Percentiles rank a stretch among this genome's conserved stretches.
Conservation (phyloP, 2,329 filamentous ascomycete species). For the Penicillium italicum region DNA sequence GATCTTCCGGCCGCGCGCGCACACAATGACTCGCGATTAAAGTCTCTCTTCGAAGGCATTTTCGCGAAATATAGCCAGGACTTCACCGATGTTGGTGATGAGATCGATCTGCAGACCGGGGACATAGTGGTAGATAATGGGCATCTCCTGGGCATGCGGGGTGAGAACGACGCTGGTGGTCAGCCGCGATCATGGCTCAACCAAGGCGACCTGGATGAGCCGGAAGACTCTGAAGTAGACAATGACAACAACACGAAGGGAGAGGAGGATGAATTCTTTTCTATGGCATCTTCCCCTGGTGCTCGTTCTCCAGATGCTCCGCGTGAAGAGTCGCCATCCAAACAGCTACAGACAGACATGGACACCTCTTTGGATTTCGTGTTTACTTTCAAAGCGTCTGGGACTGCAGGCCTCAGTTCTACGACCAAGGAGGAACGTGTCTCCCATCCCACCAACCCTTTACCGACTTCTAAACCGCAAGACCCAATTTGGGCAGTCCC, state of each 20-base stretch:
- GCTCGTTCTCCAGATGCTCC: background rate
- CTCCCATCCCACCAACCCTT: background rate
- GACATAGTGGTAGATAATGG: constrained; percentile 88
- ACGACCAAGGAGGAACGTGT: background rate
- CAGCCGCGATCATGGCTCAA: constrained; percentile 18
- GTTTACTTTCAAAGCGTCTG: constrained; percentile 4
- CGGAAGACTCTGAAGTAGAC: constrained; percentile 8
- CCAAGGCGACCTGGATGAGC: constrained; percentile 15
- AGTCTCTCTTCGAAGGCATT: constrained; percentile 80
- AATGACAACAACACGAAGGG: constrained; percentile 1
- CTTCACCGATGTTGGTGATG: constrained; percentile 79
- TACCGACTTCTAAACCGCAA: constrained; percentile 4
- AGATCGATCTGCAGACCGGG: constrained; percentile 80
- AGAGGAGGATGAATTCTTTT: constrained; percentile 3
- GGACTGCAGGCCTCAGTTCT: constrained; percentile 9
- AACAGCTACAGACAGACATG: background rate
- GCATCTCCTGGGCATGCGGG: constrained; percentile 64
- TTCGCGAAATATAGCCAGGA: constrained; percentile 84
- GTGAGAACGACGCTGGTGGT: constrained; percentile 52
- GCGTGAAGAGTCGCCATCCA: background rate
- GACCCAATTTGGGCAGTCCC: constrained; percentile 23
- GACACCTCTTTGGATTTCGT: constrained; percentile 3
- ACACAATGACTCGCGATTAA: constrained; percentile 67
- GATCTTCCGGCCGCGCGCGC: constrained; percentile 61
- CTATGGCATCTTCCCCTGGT: background rate